A percentile compares a stretch with the other conserved stretches of the same genome.
Evolutionary conservation across 2,329 filamentous ascomycete genomes (phyloP).

Genomic region (Monilinia fructicola): DNA sequence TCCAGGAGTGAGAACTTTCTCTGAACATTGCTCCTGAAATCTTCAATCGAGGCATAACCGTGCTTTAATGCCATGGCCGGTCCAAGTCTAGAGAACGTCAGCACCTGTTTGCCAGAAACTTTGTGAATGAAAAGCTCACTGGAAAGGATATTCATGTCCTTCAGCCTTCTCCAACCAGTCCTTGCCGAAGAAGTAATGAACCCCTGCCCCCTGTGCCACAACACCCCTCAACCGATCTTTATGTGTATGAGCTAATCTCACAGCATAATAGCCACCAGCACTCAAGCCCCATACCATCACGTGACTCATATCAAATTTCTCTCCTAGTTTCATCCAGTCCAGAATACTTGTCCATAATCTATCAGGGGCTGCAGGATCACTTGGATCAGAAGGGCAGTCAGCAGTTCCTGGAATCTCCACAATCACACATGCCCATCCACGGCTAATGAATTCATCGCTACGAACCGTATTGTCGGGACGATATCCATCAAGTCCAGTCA

Average conservation of each 20-base stretch:
- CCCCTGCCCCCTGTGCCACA: slow-evolving; percentile 63
- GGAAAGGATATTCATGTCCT: slow-evolving; percentile 66
- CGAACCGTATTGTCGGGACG: slow-evolving; percentile 62
- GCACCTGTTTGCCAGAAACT: slow-evolving; percentile 1
- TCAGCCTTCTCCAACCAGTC: slow-evolving; percentile 63
- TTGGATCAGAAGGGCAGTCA: slow-evolving; percentile 63
- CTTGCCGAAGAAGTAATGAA: slow-evolving; percentile 59
- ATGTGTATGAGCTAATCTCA: slow-evolving; percentile 68
- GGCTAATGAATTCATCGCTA: slow-evolving; percentile 59
- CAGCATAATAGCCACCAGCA: slow-evolving; percentile 66
- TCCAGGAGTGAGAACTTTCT: slow-evolving; percentile 63
- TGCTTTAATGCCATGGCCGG: slow-evolving; percentile 61
- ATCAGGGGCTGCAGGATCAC: slow-evolving; percentile 59
- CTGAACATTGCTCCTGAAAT: slow-evolving; percentile 55
- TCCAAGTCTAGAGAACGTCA: slow-evolving; percentile 45
- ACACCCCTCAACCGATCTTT: slow-evolving; percentile 51
- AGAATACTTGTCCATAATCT: slow-evolving; percentile 62
- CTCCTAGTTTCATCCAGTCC: slow-evolving; percentile 55
- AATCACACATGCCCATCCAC: slow-evolving; percentile 63
- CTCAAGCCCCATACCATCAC: slow-evolving; percentile 65
- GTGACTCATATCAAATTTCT: slow-evolving; percentile 55
- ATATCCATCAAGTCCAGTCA: slow-evolving; percentile 64
- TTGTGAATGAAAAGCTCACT: slow-evolving; percentile 42
- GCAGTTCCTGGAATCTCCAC: slow-evolving; percentile 67
- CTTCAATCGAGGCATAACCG: slow-evolving; percentile 57